Conservation (phyloP, 1,139 yeast species). For the Hemisphaericaspora lyxosophila region DNA sequence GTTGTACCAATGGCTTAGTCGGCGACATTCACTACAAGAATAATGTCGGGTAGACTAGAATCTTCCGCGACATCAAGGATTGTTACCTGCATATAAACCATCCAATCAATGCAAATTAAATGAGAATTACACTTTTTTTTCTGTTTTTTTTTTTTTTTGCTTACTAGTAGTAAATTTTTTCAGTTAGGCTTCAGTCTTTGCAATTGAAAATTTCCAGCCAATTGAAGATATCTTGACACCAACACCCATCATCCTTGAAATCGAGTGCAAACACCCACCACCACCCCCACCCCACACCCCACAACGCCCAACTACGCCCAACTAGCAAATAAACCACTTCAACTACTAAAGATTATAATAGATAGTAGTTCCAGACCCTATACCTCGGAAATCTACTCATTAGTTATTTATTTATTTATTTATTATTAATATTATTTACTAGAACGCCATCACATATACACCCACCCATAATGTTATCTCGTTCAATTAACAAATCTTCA, state of each 20-base stretch:
- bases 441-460: slow-evolving; percentile 3
- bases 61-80: background rate
- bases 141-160: slow-evolving; percentile 1
- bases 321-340: background rate
- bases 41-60: background rate
- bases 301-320: no score
- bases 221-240: background rate
- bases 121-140: slow-evolving; percentile 1
- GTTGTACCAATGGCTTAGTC: no score
- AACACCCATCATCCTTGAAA: no score
- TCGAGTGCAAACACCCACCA: background rate
- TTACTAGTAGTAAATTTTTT: background rate
- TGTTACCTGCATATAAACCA: background rate
- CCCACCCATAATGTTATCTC: slow-evolving; percentile 14
- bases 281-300: background rate
- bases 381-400: background rate
- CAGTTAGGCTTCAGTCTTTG: background rate
- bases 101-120: slow-evolving; percentile 2
- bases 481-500: slow-evolving; percentile 9
- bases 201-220: background rate
- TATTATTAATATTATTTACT: no score
- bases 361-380: background rate
- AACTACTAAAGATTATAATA: background rate
- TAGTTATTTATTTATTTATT: slow-evolving; percentile 1
- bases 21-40: background rate